These are phyloP conservation scores for Gonium pectorale DNA, from an alignment of 139 green algal genomes.

Conservation along the genomic window DNA sequence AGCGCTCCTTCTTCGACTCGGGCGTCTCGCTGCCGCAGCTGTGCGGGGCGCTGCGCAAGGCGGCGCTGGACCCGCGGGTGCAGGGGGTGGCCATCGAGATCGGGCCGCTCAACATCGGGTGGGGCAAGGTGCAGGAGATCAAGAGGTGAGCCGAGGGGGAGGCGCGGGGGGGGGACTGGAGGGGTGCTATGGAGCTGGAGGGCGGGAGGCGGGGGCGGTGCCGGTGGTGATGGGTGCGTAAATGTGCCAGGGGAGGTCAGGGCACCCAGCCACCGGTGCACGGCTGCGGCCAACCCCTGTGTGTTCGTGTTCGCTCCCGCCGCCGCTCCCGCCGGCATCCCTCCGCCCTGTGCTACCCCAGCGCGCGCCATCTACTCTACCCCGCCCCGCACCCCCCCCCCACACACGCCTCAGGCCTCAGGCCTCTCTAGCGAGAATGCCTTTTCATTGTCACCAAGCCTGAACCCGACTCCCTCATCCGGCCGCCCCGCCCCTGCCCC, in stretches of 20 bases:
- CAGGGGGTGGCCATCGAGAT: slow-evolving; percentile 88
- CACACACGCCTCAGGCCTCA: too few relatives aligned
- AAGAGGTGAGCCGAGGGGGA: slow-evolving; percentile 12
- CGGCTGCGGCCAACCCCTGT: too few relatives aligned
- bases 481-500: neutral
- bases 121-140: slow-evolving; percentile 86
- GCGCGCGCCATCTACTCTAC: neutral
- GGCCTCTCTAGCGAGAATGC: neutral
- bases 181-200: too few relatives aligned
- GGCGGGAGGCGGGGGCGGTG: neutral
- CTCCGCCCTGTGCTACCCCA: neutral
- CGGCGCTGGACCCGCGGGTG: slow-evolving; percentile 89
- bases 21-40: slow-evolving; percentile 71
- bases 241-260: too few relatives aligned
- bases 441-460: neutral
- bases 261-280: too few relatives aligned
- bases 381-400: too few relatives aligned
- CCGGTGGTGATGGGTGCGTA: neutral
- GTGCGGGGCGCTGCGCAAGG: slow-evolving; percentile 84
- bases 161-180: neutral
- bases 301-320: neutral
- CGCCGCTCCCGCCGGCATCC: too few relatives aligned
- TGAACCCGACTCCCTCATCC: neutral
- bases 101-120: slow-evolving; percentile 75
- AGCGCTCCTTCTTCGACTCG: too few relatives aligned